These are phyloP conservation scores for Xylariaceae sp. DNA, from an alignment of 2,329 filamentous ascomycete species.

Conservation along the genomic window DNA sequence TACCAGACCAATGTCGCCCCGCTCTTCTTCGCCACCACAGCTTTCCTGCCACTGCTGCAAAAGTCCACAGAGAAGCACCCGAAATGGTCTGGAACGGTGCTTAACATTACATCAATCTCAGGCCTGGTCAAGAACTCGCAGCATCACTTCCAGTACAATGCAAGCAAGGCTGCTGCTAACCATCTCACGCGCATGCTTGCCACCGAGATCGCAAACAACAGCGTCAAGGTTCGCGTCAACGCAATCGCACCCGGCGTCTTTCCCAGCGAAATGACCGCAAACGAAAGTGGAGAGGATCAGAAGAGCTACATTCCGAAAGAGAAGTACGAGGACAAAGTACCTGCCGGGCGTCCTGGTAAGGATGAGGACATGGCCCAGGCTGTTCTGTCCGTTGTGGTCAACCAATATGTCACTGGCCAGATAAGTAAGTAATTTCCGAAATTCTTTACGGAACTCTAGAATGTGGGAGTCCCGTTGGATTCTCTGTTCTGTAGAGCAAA, in stretches of 20 bases:
- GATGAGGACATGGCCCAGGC: slow-evolving; percentile 68
- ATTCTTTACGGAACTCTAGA: no score
- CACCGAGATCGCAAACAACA: slow-evolving; percentile 53
- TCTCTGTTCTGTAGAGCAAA: no score
- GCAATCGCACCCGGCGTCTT: slow-evolving; percentile 70
- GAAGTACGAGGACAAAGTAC: slow-evolving; percentile 57
- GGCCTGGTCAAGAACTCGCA: slow-evolving; percentile 60
- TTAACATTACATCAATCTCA: slow-evolving; percentile 67
- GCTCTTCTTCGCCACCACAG: slow-evolving; percentile 61
- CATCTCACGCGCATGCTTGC: slow-evolving; percentile 64
- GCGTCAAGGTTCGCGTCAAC: slow-evolving; percentile 64
- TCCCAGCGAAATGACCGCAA: slow-evolving; percentile 68
- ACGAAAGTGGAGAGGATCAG: slow-evolving; percentile 42
- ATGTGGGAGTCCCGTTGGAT: no score
- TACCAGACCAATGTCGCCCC: slow-evolving; percentile 74
- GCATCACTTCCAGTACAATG: slow-evolving; percentile 63
- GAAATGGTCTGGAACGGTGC: slow-evolving; percentile 55
- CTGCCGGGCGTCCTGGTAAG: slow-evolving; percentile 62
- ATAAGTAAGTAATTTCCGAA: slow-evolving; percentile 12
- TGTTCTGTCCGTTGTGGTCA: slow-evolving; percentile 51
- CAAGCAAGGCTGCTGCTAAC: slow-evolving; percentile 60
- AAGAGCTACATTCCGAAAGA: slow-evolving; percentile 58
- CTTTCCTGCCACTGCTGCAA: slow-evolving; percentile 60
- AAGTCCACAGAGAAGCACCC: slow-evolving; percentile 39
- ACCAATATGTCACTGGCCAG: slow-evolving; percentile 44